Evolutionary conservation across 192 early-diverging fungal genomes (phyloP).

Genomic region (Neocallimastix lanati): DNA sequence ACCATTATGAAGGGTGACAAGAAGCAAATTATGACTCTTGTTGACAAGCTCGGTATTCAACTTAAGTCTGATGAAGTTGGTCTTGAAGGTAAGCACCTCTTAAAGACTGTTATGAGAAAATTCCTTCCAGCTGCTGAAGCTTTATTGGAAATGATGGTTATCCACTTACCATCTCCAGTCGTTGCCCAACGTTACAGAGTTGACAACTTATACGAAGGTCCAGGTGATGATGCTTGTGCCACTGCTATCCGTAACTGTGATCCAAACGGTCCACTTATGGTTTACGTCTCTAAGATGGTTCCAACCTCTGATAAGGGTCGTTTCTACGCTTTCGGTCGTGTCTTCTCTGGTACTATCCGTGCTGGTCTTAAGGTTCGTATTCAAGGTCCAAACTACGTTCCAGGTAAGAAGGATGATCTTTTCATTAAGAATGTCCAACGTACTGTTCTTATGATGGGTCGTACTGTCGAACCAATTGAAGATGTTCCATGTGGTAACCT

Average conservation of each 20-base stretch:
- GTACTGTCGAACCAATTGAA: conserved; percentile 90
- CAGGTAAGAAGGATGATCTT: conserved; percentile 81
- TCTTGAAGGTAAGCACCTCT: conserved; percentile 74
- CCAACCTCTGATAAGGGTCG: conserved; percentile 96
- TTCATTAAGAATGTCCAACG: conserved; percentile 94
- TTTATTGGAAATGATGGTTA: conserved; percentile 95
- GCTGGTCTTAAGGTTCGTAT: conserved; percentile 98
- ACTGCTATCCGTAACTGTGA: conserved; percentile 71
- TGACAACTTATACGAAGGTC: conserved; percentile 90
- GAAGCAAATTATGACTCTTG: conserved; percentile 54
- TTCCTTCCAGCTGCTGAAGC: conserved; percentile 96
- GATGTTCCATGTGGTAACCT: conserved; percentile 99
- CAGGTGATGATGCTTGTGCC: conserved; percentile 83
- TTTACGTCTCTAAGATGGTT: conserved; percentile 99
- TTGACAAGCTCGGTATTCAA: conserved; percentile 70
- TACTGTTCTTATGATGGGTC: conserved; percentile 98
- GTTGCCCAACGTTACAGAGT: conserved; percentile 84
- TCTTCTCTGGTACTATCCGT: conserved; percentile 93
- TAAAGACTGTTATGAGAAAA: conserved; percentile 93
- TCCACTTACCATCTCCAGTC: conserved; percentile 88
- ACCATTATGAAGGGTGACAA: conserved; percentile 92
- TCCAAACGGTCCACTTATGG: conserved; percentile 87
- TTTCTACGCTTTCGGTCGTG: conserved; percentile 99
- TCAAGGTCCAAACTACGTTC: conserved; percentile 84
- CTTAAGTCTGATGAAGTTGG: conserved; percentile 77